These are phyloP conservation scores for Ploettnerulaceae sp. DNA, from an alignment of 2,329 filamentous ascomycete species.

Conservation along the genomic window DNA sequence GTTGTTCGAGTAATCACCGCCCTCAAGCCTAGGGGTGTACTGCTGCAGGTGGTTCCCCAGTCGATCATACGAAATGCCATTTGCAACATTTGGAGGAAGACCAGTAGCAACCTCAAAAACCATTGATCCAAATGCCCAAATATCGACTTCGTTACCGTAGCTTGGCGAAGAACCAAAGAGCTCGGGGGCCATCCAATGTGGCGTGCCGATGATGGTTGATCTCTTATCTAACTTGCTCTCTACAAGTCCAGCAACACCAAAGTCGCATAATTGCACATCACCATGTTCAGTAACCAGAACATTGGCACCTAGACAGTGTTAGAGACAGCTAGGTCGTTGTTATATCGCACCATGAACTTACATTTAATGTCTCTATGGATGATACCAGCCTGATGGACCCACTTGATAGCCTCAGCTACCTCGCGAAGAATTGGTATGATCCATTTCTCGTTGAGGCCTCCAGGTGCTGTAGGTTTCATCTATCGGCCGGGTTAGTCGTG, in stretches of 20 bases:
- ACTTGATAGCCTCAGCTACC: conserved; percentile 60
- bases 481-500: conserved; percentile 11
- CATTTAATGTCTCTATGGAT: conserved; percentile 70
- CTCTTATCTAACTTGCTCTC: conserved; percentile 72
- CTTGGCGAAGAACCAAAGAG: conserved; percentile 56
- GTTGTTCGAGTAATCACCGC: conserved; percentile 63
- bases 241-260: conserved; percentile 75
- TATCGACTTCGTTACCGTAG: conserved; percentile 70
- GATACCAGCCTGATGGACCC: conserved; percentile 64
- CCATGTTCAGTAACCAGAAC: conserved; percentile 74
- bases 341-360: conserved; percentile 17
- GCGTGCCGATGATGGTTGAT: conserved; percentile 76
- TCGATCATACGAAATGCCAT: conserved; percentile 44
- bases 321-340: neutral
- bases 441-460: conserved; percentile 65
- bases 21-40: conserved; percentile 64
- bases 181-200: conserved; percentile 84
- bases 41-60: conserved; percentile 53
- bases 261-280: conserved; percentile 76
- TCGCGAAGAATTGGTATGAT: conserved; percentile 64
- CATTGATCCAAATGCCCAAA: conserved; percentile 82
- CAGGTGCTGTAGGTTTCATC: conserved; percentile 62
- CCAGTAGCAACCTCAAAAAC: conserved; percentile 78
- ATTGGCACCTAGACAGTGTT: conserved; percentile 53
- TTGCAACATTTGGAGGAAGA: conserved; percentile 62